Evolutionary conservation across 192 early-diverging fungal genomes (phyloP), one percentile per base, ranked within the genome.

Genomic region (Entophlyctis luteolus): DNA sequence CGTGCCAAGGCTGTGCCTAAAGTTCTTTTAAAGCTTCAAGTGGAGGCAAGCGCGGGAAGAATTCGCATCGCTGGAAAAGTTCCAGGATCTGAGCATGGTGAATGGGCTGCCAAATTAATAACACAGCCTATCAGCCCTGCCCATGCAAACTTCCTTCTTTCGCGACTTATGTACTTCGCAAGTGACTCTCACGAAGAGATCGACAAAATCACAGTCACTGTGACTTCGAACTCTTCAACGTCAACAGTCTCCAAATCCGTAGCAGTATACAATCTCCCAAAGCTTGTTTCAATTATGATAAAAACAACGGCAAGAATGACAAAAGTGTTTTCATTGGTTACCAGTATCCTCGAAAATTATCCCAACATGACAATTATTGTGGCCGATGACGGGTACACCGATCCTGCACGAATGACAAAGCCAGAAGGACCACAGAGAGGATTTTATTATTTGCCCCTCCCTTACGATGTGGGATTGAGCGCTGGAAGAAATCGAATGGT

Each of bases 401-500:
- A 63, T 29, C 65, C 65, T 18, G 27, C 49, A 10, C 48, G 54
- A 47, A 59, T 39, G 10, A 58, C 55, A 1, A 34, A 23, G 22
- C 57, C 65, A 0, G 73, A 74, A 54, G 73, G 73, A 18, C 57
- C 20, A 29, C 23, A 65, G 48, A 34, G 62, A 14, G 68, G 73
- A 2, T 73, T 74, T 53, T 74, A 70, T 35, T 74, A 74, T 33
- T 22, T 74, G 10, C 73, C 73, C 22, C 53, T 74, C 12, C 50
- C 48, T 18, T 48, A 70, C 34, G 73, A 74, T 29, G 73, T 71
- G n/a, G 73, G 73, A 18, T 62, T 74, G 22, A 75, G 72, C 38
- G 73, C 73, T 2, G 73, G 73, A 3, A 6, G 73, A n/a, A 74
- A 74, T 36, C 48, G 67, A 8, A 74, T 74, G 73, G 73, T 74